Base-by-base conservation (phyloP, 805 yeast species). In the Candida mattraensis region DNA sequence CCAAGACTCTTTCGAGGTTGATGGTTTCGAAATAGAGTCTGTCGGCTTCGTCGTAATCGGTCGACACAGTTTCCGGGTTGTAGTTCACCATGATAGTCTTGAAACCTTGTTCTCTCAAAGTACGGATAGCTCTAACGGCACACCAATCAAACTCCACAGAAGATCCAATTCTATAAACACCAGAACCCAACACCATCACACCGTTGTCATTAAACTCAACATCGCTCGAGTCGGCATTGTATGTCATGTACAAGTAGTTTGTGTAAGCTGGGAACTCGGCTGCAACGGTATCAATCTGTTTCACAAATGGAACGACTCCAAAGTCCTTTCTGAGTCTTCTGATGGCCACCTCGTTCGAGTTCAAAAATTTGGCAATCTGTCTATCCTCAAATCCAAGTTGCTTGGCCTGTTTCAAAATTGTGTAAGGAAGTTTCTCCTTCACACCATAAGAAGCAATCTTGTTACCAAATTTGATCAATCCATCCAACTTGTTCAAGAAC, bases 141-240 rank as follows among this genome's bases (percentile, higher is more conserved):
- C 99, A 91, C 97, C 98, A 91, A 69, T 91, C 99, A 60, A 91
- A 91, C 67, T 91, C 99, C 44, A 91, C 99, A 19, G 98, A 91
- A 5, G 98, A 93, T 54, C 99, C 99, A 60, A 91, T 91, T 70
- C 99, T 81, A 76, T 91, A 91, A 28, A 93, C 99, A 75, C 99
- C 99, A 4, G 97, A 88, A 49, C 98, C 98, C 42, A 91, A 72
- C 27, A 91, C 99, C 85, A 91, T 86, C 33, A 85, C 83, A 63
- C 97, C 97, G 47, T 88, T 80, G 48, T 91, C 97, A 50, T 88
- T 80, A 58, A 91, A 93, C n/a, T 70, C 60, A 42, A 93, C 78
- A 66, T 91, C 99, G 50, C 84, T 82, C 22, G 83, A 67, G 50
- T 85, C 88, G 30, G 96, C 98, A 58, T 87, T 89, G 70, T 93